These are phyloP conservation scores for Coccomyxa subellipsoidea DNA, from an alignment of 163 green algal genomes.

Conservation along the genomic window DNA sequence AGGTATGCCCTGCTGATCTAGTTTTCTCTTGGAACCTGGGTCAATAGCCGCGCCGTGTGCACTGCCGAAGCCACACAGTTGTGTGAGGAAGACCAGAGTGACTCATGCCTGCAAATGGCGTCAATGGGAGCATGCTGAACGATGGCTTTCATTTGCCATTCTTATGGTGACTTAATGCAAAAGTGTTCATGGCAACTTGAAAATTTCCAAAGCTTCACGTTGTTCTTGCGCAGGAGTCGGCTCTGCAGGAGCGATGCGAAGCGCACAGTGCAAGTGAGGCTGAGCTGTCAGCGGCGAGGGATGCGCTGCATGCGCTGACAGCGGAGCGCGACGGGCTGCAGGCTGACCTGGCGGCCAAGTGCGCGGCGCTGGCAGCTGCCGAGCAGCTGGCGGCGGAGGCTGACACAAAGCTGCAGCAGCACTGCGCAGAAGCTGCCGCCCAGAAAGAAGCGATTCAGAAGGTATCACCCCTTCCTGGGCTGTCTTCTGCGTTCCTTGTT, in stretches of 20 bases:
- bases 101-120: too few relatives aligned
- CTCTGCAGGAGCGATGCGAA: not conserved
- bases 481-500: too few relatives aligned
- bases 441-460: not conserved
- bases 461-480: not conserved
- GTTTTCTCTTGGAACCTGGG: too few relatives aligned
- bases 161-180: too few relatives aligned
- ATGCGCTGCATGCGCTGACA: not conserved
- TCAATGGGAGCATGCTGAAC: too few relatives aligned
- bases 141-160: not conserved
- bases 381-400: not conserved
- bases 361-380: not conserved
- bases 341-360: not conserved
- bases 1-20: not conserved
- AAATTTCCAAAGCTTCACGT: too few relatives aligned
- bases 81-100: too few relatives aligned
- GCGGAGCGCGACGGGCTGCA: not conserved
- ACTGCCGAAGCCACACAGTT: too few relatives aligned
- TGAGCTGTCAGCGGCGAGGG: not conserved
- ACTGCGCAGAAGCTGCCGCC: not conserved
- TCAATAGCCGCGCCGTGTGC: too few relatives aligned
- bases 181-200: too few relatives aligned
- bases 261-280: not conserved
- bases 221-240: not conserved
- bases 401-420: not conserved